Evolutionary conservation across 768 basidiomycete species (phyloP).

Genomic region (Boletellus emodensis): DNA sequence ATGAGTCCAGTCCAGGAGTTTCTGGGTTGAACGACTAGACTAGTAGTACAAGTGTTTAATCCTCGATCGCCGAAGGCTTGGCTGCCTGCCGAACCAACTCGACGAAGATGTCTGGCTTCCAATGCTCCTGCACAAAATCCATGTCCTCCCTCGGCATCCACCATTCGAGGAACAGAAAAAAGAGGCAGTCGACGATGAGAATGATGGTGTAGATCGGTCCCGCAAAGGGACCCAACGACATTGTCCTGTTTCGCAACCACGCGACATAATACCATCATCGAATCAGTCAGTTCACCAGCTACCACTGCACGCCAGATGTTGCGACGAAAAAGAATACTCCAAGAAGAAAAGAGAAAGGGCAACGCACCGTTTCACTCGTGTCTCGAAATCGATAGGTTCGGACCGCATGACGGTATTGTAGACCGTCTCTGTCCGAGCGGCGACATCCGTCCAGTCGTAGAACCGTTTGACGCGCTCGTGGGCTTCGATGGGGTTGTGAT

Average conservation of each 20-base stretch:
- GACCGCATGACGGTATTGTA: conserved; percentile 66
- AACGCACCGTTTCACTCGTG: conserved; percentile 68
- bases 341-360: no score
- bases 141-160: conserved; percentile 73
- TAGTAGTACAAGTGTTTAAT: no score
- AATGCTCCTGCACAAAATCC: conserved; percentile 67
- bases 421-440: conserved; percentile 77
- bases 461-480: conserved; percentile 77
- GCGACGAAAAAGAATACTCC: no score
- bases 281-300: no score
- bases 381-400: conserved; percentile 66
- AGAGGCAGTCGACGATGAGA: conserved; percentile 82
- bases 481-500: conserved; percentile 70
- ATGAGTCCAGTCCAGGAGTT: background rate
- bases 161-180: conserved; percentile 82
- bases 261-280: background rate
- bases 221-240: conserved; percentile 72
- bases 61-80: background rate
- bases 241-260: conserved; percentile 47
- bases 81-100: conserved; percentile 11
- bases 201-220: conserved; percentile 89
- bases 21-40: background rate
- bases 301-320: no score
- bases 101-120: conserved; percentile 41
- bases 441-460: conserved; percentile 83